Evolutionary conservation across 345 rosid species (phyloP).

Genomic region (Erodium maritimum): DNA sequence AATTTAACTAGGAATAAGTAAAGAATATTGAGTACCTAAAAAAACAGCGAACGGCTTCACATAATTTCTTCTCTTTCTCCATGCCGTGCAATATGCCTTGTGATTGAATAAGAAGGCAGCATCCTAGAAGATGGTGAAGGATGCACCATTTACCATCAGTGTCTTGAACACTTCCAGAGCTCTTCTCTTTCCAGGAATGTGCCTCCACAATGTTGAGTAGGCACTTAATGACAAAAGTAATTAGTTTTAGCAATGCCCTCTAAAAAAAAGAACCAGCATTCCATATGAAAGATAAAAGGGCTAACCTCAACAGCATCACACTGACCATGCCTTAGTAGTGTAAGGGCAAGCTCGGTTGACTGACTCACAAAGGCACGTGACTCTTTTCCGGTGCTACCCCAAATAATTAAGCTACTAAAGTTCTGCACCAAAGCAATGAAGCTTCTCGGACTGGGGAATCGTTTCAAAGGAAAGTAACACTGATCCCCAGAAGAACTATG

Average conservation of each 20-base stretch:
- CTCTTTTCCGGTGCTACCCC: slow-evolving; percentile 55
- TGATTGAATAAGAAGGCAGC: slow-evolving; percentile 80
- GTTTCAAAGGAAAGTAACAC: slow-evolving; percentile 16
- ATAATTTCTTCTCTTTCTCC: slow-evolving; percentile 55
- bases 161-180: slow-evolving; percentile 60
- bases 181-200: slow-evolving; percentile 52
- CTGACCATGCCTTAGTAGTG: slow-evolving; percentile 73
- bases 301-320: slow-evolving; percentile 80
- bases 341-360: slow-evolving; percentile 57
- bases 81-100: slow-evolving; percentile 37
- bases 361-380: slow-evolving; percentile 58
- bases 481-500: slow-evolving; percentile 29
- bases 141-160: slow-evolving; percentile 65
- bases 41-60: slow-evolving; percentile 76
- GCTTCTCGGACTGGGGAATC: slow-evolving; percentile 48
- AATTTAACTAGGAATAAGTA: neutral
- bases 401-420: slow-evolving; percentile 72
- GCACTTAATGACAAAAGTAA: slow-evolving; percentile 20
- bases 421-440: slow-evolving; percentile 42
- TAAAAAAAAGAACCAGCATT: neutral
- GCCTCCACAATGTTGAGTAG: slow-evolving; percentile 62
- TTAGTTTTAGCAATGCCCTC: neutral
- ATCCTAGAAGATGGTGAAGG: slow-evolving; percentile 87
- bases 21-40: slow-evolving; percentile 43
- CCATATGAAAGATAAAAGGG: neutral